A percentile compares a stretch with the other conserved stretches of the same genome.
These are phyloP conservation scores for Dactylellina cionopaga DNA, from an alignment of 2,329 filamentous ascomycete species.

Conservation along the genomic window DNA sequence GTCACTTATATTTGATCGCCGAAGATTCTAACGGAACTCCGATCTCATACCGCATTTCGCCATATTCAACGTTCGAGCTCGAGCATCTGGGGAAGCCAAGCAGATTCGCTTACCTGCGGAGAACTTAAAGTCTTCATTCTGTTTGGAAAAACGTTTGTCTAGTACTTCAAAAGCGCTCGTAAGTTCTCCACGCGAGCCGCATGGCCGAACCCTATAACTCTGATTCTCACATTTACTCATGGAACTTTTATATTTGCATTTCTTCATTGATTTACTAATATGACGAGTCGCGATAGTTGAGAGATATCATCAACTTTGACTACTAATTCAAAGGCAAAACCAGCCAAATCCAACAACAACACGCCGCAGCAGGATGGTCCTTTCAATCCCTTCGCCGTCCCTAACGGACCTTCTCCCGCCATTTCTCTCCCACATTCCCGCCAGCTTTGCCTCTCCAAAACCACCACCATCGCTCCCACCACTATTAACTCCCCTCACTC, in stretches of 20 bases:
- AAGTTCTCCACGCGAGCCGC: not conserved
- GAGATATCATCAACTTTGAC: too few species aligned
- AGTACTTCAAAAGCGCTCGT: too few species aligned
- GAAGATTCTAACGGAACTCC: too few species aligned
- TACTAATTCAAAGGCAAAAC: too few species aligned
- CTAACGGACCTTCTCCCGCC: conserved; percentile 64
- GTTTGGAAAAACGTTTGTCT: too few species aligned
- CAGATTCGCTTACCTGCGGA: not conserved
- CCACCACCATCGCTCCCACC: conserved; percentile 70
- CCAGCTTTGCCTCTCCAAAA: conserved; percentile 69
- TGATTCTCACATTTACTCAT: not conserved
- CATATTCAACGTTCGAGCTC: not conserved
- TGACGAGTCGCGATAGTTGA: too few species aligned
- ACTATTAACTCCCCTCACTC: conserved; percentile 72
- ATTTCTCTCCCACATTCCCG: conserved; percentile 70
- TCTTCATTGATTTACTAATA: too few species aligned
- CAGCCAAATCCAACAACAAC: conserved; percentile 19
- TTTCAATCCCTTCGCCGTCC: conserved; percentile 52
- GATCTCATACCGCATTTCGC: not conserved
- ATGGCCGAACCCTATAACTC: not conserved
- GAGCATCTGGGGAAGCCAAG: not conserved
- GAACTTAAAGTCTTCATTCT: too few species aligned
- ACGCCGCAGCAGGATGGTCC: conserved; percentile 52
- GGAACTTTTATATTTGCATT: not conserved
- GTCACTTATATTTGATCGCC: too few species aligned